These are phyloP conservation scores for Eutypella sp. DNA, from an alignment of 2,329 filamentous ascomycete species.

Conservation along the genomic window DNA sequence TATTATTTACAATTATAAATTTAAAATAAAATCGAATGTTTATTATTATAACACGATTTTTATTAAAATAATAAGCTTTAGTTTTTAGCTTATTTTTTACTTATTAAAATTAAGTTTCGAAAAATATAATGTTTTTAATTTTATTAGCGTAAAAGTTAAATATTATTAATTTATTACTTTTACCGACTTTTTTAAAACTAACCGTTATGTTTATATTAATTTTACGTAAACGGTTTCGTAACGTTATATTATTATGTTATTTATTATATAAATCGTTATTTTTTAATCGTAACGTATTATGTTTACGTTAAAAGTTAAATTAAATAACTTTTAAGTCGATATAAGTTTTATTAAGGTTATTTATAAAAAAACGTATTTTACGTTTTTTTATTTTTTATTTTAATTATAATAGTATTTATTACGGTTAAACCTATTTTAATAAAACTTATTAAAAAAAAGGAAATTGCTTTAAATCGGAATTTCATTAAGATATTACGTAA, in stretches of 20 bases:
- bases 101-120: neutral
- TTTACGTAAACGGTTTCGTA: too few species aligned
- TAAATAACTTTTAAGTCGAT: neutral
- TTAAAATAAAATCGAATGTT: neutral
- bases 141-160: neutral
- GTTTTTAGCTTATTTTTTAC: neutral
- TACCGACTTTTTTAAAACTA: neutral
- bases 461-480: too few species aligned
- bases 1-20: slow-evolving; percentile 1
- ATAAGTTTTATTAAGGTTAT: neutral
- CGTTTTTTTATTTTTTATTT: neutral
- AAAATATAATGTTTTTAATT: neutral
- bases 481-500: too few species aligned
- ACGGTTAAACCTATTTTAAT: neutral
- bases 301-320: neutral
- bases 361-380: neutral
- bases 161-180: neutral
- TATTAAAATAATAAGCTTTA: slow-evolving; percentile 1
- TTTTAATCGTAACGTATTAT: neutral
- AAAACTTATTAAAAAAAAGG: neutral
- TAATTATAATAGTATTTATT: neutral
- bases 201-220: too few species aligned
- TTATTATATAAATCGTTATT: neutral
- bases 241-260: neutral
- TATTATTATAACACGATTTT: neutral